Base-by-base conservation (phyloP, 768 basidiomycete genomes). In the Podaxis mareebaensis region DNA sequence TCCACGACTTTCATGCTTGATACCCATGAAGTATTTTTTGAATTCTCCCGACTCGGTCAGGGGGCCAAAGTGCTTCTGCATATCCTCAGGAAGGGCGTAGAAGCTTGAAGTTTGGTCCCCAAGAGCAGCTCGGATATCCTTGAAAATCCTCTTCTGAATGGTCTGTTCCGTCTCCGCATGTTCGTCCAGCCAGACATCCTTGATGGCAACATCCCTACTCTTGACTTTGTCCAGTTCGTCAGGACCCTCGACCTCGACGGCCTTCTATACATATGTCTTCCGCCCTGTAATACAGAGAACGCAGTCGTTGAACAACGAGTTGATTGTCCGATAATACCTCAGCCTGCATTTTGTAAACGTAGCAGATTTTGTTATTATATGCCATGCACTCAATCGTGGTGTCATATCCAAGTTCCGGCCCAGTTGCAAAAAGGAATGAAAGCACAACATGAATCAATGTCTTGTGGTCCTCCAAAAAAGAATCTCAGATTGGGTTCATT, bases 161-260 rank as follows among this genome's bases (percentile, higher is more conserved):
- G 28, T 1, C 6, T 7, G 28, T 6, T 30, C 28, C 28, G 28
- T 30, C 28, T 30, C 28, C 28, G 1, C 28, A 30, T 30, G 28
- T 6, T 30, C 6, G 28, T 7, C 6, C 28, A 30, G 28, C 28
- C 28, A 30, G 28, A 7, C 28, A 30, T 30, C 28, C 28, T 30
- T 30, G 28, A 7, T 6, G 6, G 28, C 28, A 30, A 30, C 28
- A 6, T 30, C 28, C 26, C 3, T 26, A 26, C 26, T 2, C 60
- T 71, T 8, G 1, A 1, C 22, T 65, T 66, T 62, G 61, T 49
- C 22, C 22, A 22, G 22, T 22, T 22, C 22, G 22, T 22, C 22
- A 22, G 22, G 22, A 11, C 67, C 68, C 26, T 77, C 74, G 39
- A 69, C 12, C 70, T 87, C 28, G 80, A 65, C 81, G 85, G 62